phyloP scores from a whole-genome alignment of 1,139 yeast species.

The Nakaseomyces uthaithaninus region DNA sequence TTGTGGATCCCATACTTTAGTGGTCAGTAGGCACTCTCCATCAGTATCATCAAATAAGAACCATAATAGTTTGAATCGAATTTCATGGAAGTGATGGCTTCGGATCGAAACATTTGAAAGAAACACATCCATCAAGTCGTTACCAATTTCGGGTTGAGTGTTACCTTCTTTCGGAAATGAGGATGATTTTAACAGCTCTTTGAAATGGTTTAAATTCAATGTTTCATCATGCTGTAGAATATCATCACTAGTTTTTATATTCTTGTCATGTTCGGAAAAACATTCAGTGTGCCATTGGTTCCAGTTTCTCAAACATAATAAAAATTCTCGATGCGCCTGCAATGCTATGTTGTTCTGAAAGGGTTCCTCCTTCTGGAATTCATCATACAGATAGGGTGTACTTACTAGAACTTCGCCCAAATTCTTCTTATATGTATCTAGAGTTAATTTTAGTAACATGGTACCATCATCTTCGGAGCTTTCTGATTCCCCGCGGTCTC shows the following conservation, averaged over 20 bases:
- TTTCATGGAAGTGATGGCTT: constrained; percentile 40
- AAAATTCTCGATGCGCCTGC: constrained; percentile 31
- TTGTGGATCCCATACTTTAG: constrained; percentile 28
- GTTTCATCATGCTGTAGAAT: constrained; percentile 15
- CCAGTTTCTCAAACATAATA: constrained; percentile 39
- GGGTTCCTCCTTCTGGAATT: constrained; percentile 2
- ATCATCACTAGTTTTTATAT: constrained; percentile 6
- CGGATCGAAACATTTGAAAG: constrained; percentile 32
- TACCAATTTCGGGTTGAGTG: constrained; percentile 6
- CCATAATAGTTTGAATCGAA: constrained; percentile 41
- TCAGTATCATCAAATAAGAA: constrained; percentile 31
- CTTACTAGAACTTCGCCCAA: constrained; percentile 16
- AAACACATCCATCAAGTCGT: constrained; percentile 22
- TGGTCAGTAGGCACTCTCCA: constrained; percentile 27
- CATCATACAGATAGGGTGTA: background rate
- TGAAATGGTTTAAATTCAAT: constrained; percentile 19
- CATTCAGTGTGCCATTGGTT: constrained; percentile 34
- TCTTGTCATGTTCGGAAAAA: constrained; percentile 28
- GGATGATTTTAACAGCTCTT: constrained; percentile 27
- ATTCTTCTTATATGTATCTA: constrained; percentile 5
- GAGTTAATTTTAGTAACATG: background rate
- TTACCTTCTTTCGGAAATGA: constrained; percentile 20
- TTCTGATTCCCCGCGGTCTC: constrained; percentile 29
- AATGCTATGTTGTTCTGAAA: background rate
- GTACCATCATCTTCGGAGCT: constrained; percentile 20